Percentiles rank a stretch among this genome's conserved stretches.
Conservation (phyloP, 2,329 filamentous ascomycete genomes). For the Penicillium janthinellum region DNA sequence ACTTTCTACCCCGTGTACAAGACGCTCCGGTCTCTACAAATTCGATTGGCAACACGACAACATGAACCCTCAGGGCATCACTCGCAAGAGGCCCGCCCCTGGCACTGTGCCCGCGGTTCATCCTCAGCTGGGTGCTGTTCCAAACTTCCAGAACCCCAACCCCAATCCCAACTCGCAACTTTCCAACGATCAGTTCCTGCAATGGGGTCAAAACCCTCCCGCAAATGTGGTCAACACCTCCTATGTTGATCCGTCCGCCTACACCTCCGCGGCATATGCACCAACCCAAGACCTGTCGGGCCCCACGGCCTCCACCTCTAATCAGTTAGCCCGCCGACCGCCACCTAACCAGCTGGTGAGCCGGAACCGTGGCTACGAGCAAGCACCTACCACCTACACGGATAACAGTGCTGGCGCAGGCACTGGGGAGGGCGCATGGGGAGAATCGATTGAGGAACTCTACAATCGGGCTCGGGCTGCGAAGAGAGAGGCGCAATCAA, state of each 20-base stretch:
- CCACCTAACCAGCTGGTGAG: constrained; percentile 43
- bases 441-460: constrained; percentile 72
- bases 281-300: constrained; percentile 55
- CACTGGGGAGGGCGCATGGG: constrained; percentile 45
- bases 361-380: constrained; percentile 43
- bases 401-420: constrained; percentile 28
- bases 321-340: constrained; percentile 46
- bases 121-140: constrained; percentile 55
- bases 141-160: constrained; percentile 48
- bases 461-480: constrained; percentile 78
- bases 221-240: constrained; percentile 33
- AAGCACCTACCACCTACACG: constrained; percentile 32
- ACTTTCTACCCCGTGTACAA: background rate
- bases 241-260: constrained; percentile 46
- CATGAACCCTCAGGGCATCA: constrained; percentile 48
- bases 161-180: constrained; percentile 47
- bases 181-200: constrained; percentile 56
- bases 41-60: constrained; percentile 10
- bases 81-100: constrained; percentile 73
- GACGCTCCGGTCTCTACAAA: background rate
- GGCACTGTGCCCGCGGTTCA: constrained; percentile 67
- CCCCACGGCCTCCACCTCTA: constrained; percentile 46
- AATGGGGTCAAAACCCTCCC: constrained; percentile 55
- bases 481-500: constrained; percentile 84
- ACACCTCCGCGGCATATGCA: constrained; percentile 30